phyloP scores from a whole-genome alignment of 495 filamentous ascomycete species.

The Aspergillus kassunensis region DNA sequence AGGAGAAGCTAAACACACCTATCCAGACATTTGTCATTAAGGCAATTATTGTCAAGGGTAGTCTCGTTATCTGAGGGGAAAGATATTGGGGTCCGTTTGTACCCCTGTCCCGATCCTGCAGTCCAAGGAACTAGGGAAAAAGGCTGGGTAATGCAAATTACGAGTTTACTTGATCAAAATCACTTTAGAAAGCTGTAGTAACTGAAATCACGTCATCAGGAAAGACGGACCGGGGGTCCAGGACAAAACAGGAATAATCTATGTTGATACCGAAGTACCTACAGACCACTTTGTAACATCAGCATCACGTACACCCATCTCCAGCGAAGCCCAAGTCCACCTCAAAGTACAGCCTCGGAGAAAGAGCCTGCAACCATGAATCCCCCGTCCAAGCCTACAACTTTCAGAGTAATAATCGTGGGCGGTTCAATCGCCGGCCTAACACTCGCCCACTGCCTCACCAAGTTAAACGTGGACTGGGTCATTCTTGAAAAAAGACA shows the following conservation, averaged over 20 bases:
- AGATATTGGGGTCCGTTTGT: neutral
- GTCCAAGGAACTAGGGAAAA: neutral
- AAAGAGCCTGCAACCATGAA: neutral
- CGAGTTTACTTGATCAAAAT: neutral
- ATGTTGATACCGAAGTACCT: neutral
- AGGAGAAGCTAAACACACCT: too few species aligned
- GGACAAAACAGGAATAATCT: neutral
- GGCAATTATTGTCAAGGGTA: neutral
- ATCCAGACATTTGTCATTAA: too few species aligned
- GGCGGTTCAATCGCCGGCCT: slow-evolving; percentile 50
- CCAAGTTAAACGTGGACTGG: slow-evolving; percentile 42
- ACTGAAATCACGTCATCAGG: neutral
- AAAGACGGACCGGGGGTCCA: neutral
- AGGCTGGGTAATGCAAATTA: neutral
- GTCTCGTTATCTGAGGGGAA: neutral
- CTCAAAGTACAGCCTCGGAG: neutral
- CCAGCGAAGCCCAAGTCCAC: neutral
- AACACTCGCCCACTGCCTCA: slow-evolving; percentile 41
- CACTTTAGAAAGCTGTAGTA: neutral
- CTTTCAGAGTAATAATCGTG: slow-evolving; percentile 42
- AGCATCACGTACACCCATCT: neutral
- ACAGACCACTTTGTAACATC: neutral
- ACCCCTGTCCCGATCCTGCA: neutral
- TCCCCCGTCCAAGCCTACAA: neutral
- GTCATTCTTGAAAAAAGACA: slow-evolving; percentile 42